These are phyloP conservation scores for Butyriboletus loyo DNA, from an alignment of 768 basidiomycete species.

Conservation along the genomic window DNA sequence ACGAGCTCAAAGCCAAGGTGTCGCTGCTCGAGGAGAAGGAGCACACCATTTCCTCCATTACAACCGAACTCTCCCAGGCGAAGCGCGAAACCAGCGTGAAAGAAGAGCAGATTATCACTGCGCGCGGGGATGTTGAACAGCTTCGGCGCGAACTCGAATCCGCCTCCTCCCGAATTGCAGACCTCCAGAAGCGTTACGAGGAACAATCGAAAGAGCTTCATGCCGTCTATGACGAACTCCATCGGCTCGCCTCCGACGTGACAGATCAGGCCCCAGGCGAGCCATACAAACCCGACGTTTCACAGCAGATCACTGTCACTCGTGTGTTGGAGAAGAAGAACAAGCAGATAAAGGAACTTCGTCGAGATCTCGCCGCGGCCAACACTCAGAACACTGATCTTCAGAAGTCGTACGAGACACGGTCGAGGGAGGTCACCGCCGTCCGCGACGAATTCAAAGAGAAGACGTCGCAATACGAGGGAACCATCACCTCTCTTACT, in stretches of 20 bases:
- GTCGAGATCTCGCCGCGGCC: neutral
- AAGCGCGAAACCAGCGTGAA: neutral
- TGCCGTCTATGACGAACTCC: neutral
- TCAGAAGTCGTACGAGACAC: neutral
- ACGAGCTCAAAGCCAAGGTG: neutral
- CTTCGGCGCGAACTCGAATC: neutral
- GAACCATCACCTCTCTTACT: neutral
- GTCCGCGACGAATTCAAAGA: neutral
- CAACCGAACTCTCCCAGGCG: neutral
- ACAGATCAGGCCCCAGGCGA: neutral
- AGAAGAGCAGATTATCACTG: neutral
- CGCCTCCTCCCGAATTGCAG: neutral
- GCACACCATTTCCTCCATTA: neutral
- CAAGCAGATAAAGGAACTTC: conserved; percentile 3
- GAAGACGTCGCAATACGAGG: conserved; percentile 2
- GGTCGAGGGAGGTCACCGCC: neutral
- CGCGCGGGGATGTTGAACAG: neutral
- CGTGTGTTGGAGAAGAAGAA: neutral
- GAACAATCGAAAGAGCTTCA: conserved; percentile 1
- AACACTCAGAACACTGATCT: conserved; percentile 3
- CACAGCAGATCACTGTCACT: neutral
- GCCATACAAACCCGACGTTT: neutral
- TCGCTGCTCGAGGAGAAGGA: conserved; percentile 2
- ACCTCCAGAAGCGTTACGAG: neutral
- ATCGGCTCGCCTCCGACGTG: neutral